Conservation (phyloP, 2,329 filamentous ascomycete species). For the Chrysosporium keratinophilum region DNA sequence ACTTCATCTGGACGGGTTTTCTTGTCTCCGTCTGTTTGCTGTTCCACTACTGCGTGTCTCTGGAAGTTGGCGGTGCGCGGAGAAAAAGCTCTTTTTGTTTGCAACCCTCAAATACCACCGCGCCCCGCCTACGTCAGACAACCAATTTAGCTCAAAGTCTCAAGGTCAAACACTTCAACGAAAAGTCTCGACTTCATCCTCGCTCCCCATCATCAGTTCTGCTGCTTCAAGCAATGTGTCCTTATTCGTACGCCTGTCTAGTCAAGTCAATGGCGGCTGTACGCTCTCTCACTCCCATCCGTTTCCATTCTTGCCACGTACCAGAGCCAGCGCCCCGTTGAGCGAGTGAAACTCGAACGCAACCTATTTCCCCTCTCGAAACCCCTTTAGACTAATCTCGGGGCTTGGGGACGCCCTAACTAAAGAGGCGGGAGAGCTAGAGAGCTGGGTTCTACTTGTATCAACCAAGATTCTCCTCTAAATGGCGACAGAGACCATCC, state of each 20-base stretch:
- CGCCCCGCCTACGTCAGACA: constrained; percentile 16
- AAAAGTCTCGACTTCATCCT: neutral
- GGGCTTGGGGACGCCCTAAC: constrained; percentile 3
- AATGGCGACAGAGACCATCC: constrained; percentile 32
- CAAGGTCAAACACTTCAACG: neutral
- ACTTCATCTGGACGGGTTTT: neutral
- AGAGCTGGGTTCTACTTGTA: neutral
- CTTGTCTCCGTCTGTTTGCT: neutral
- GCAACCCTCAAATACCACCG: neutral
- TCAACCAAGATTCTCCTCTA: constrained; percentile 16
- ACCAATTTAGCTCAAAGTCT: constrained; percentile 10
- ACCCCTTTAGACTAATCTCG: neutral
- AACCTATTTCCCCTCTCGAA: neutral
- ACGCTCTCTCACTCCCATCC: neutral
- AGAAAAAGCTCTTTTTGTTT: neutral
- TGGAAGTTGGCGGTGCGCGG: neutral
- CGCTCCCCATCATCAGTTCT: neutral
- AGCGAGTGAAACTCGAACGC: neutral
- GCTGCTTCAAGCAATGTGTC: neutral
- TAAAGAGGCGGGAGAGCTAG: neutral
- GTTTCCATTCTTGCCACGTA: neutral
- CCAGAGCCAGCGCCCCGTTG: neutral
- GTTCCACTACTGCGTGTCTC: neutral
- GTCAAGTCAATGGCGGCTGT: constrained; percentile 7
- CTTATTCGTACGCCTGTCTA: neutral